A percentile compares a stretch with the other conserved stretches of the same genome.
These are phyloP conservation scores for Neurospora sp. DNA, from an alignment of 495 filamentous ascomycete genomes.

Conservation along the genomic window DNA sequence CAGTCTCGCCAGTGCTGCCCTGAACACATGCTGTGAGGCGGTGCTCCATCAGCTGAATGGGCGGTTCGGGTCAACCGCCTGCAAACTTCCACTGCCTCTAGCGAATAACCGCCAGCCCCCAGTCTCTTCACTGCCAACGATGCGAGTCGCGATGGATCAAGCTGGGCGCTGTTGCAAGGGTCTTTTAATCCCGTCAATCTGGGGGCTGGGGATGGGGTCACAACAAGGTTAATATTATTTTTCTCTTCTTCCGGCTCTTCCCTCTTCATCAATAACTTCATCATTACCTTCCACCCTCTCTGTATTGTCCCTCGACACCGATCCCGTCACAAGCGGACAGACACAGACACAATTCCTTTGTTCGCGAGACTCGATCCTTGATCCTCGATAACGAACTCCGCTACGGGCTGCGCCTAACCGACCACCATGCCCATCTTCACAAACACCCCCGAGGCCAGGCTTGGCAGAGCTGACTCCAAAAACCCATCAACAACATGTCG, in stretches of 20 bases:
- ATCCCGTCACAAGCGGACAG: not conserved
- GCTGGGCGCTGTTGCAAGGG: not conserved
- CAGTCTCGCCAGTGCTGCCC: not conserved
- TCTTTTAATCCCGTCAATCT: not conserved
- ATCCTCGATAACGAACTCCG: not conserved
- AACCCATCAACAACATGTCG: constrained; percentile 78
- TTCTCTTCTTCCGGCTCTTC: not conserved
- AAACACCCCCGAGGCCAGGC: constrained; percentile 73
- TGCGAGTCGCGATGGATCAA: not conserved
- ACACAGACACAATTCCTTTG: not conserved
- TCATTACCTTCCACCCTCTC: too few relatives aligned
- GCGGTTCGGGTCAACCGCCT: not conserved
- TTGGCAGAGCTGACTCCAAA: constrained; percentile 71
- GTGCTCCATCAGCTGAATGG: not conserved
- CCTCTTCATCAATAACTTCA: not conserved
- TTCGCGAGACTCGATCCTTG: not conserved
- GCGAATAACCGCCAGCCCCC: not conserved
- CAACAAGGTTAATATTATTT: not conserved
- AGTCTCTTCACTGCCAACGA: not conserved
- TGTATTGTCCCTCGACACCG: not conserved
- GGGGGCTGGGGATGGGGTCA: not conserved
- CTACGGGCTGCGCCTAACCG: not conserved
- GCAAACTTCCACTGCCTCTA: not conserved
- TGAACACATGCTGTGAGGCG: not conserved
- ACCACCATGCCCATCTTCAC: constrained; percentile 62